Percentiles rank a stretch among this genome's conserved stretches.
Conservation (phyloP, 257 asterid species). For the Solanum virginianum region DNA sequence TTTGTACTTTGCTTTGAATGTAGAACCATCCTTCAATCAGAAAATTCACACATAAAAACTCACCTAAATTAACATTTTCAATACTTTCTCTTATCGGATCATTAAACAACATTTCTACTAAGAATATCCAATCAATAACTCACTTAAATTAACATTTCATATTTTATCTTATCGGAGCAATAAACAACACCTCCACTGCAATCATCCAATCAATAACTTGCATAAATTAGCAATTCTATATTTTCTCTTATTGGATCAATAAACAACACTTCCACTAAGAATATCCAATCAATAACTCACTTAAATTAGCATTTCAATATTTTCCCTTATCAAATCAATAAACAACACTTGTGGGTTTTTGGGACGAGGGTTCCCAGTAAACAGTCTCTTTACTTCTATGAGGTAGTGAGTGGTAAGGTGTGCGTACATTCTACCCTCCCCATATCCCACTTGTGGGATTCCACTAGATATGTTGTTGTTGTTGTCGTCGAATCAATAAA, state of each 20-base stretch:
- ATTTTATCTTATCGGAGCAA: not conserved
- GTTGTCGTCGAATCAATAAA: not conserved
- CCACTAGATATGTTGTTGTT: no score
- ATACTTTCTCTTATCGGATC: not conserved
- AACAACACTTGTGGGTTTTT: not conserved
- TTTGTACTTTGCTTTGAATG: constrained; percentile 77
- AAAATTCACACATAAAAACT: not conserved
- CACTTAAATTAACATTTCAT: not conserved
- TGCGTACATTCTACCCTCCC: no score
- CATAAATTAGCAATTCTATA: not conserved
- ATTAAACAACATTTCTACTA: not conserved
- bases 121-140: not conserved
- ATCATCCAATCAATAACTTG: not conserved
- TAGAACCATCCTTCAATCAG: constrained; percentile 80
- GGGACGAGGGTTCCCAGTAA: no score
- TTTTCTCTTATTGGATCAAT: not conserved
- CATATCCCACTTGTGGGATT: no score
- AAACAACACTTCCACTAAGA: not conserved
- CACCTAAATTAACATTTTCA: not conserved
- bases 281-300: not conserved
- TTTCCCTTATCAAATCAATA: not conserved
- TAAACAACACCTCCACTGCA: not conserved
- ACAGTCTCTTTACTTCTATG: no score
- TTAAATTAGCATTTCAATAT: not conserved
- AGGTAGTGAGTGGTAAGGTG: no score